Conservation (phyloP, 192 early-diverging fungal species). For the Rhizoclosmatium globosum region DNA sequence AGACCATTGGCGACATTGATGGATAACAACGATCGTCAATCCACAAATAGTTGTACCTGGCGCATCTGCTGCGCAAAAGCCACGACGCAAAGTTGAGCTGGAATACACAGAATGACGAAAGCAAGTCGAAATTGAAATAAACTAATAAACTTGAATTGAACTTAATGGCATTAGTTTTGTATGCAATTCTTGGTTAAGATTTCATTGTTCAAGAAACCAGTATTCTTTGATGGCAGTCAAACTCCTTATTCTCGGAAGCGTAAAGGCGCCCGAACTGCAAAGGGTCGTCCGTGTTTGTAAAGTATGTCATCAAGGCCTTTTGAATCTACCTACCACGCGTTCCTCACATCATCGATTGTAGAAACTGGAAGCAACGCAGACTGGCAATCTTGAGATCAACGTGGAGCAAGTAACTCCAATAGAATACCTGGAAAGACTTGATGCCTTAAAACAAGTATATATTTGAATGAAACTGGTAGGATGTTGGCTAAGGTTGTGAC, state of each 20-base stretch:
- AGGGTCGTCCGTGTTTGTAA: constrained; percentile 1
- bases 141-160: too few species aligned
- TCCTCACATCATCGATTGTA: background rate
- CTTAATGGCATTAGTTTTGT: too few species aligned
- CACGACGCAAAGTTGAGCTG: too few species aligned
- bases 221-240: background rate
- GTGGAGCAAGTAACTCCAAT: constrained; percentile 8
- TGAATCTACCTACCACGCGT: background rate
- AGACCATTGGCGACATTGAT: too few species aligned
- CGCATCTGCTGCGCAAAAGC: too few species aligned
- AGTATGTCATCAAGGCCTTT: background rate
- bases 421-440: constrained; percentile 29
- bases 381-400: background rate
- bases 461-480: background rate
- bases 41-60: too few species aligned
- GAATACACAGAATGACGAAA: too few species aligned
- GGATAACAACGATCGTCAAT: too few species aligned
- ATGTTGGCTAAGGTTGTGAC: background rate
- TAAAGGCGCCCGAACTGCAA: constrained; percentile 18
- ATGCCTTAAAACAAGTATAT: constrained; percentile 18
- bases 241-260: constrained; percentile 16
- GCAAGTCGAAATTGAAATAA: too few species aligned
- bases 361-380: constrained; percentile 11
- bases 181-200: too few species aligned
- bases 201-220: too few species aligned